Conservation (phyloP, 768 basidiomycete species). For the Suillus sp. region DNA sequence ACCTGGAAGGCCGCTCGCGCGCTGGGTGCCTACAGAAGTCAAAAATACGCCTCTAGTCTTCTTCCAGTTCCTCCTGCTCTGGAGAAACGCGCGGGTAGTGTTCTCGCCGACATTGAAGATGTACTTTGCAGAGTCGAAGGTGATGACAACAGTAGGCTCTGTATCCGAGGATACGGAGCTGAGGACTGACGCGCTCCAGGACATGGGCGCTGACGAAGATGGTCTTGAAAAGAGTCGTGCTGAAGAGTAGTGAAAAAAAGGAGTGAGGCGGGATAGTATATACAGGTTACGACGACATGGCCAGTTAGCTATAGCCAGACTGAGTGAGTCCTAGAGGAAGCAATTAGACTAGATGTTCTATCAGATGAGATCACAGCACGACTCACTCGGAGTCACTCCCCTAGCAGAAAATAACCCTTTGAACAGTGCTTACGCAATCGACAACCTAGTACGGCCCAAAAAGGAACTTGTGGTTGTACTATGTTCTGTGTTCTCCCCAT, state of each 20-base stretch:
- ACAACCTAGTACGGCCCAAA: too few species aligned
- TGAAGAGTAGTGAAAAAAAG: not conserved
- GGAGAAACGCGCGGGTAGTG: slow-evolving; percentile 70
- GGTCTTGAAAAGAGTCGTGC: not conserved
- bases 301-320: slow-evolving; percentile 5
- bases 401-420: not conserved
- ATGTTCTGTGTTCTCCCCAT: too few species aligned
- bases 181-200: slow-evolving; percentile 66
- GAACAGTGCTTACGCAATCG: not conserved
- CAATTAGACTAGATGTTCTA: not conserved
- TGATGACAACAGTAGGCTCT: slow-evolving; percentile 72
- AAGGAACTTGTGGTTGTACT: too few species aligned
- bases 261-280: not conserved
- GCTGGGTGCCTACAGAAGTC: slow-evolving; percentile 61
- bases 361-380: not conserved
- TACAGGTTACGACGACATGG: not conserved
- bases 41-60: slow-evolving; percentile 74
- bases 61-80: slow-evolving; percentile 65
- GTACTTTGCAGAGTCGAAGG: slow-evolving; percentile 80
- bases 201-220: slow-evolving; percentile 37
- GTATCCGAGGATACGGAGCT: slow-evolving; percentile 72
- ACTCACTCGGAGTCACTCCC: not conserved
- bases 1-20: slow-evolving; percentile 78
- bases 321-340: not conserved
- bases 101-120: slow-evolving; percentile 89